Base-by-base conservation (phyloP, 1,284 basidiomycete species). In the Irpex sp. region DNA sequence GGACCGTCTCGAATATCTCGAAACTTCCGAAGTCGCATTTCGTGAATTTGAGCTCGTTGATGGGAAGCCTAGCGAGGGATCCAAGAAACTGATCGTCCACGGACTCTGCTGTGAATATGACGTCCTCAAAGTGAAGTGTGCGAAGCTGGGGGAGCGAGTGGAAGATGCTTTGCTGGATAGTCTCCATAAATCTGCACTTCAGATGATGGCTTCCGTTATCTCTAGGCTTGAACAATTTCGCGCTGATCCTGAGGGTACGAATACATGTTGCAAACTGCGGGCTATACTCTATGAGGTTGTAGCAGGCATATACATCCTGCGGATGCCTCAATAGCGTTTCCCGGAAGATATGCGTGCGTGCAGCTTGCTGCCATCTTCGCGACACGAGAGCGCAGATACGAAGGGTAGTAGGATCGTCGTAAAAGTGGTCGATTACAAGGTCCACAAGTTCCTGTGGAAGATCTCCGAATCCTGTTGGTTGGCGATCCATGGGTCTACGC, bases 401-500 rank as follows among this genome's bases (percentile, higher is more conserved):
- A 3, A 63, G 59, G 8, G 46, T 36, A 5, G 50, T 15, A 15
- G 13, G n/a, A 53, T 63, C 59, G 46, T 63, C 55, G 36, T 61
- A 47, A 11, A 63, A 46, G 35, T 43, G 43, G 56, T 61, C 62
- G 58, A 63, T 61, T 46, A 63, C 58, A 53, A 55, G 11, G 36
- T 63, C 62, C 3, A 55, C 47, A 19, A 63, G 39, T 33, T 63
- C 62, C 19, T 60, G 59, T 31, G 62, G 59, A 17, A 62, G 26
- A 50, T n/a, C 15, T n/a, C 11, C 7, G 15, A 21, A 50, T 26
- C 26, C 26, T 26, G 26, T 4, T 26, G 26, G 26, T 26, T 26
- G 26, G 26, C 26, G 26, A 26, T 26, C 26, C 26, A 26, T 26
- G 26, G 26, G 26, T 26, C 26, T 26, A 26, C 26, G 26, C 26